These are phyloP conservation scores for Citrus cavaleriei DNA, from an alignment of 345 rosid genomes.

Conservation along the genomic window DNA sequence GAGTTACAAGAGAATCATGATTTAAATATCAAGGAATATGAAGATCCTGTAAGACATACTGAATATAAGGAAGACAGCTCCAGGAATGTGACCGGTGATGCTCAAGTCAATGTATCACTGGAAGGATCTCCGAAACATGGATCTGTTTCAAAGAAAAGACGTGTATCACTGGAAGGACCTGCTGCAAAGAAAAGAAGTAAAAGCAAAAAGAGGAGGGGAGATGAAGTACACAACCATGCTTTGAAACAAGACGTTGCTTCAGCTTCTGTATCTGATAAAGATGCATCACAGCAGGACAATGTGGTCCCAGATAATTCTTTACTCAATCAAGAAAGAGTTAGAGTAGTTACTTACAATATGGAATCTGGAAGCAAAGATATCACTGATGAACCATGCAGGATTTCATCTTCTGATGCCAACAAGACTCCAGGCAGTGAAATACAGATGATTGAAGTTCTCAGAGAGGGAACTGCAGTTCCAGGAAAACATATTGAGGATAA, in stretches of 20 bases:
- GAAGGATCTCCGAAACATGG: conserved; percentile 13
- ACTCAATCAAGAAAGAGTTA: conserved; percentile 1
- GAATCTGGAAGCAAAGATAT: neutral
- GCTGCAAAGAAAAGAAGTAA: neutral
- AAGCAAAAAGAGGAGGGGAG: conserved; percentile 13
- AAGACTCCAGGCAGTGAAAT: neutral
- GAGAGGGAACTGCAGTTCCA: conserved; percentile 10
- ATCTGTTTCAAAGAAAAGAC: conserved; percentile 17
- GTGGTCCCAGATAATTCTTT: neutral
- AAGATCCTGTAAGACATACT: conserved; percentile 7
- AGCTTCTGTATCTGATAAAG: conserved; percentile 1
- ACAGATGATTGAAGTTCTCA: neutral
- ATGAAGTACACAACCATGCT: conserved; percentile 14
- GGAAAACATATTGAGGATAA: conserved; percentile 3
- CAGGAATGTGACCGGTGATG: conserved; percentile 4
- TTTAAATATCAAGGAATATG: neutral
- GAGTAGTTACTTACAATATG: conserved; percentile 8
- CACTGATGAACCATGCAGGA: neutral
- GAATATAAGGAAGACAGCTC: conserved; percentile 8
- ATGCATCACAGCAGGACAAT: conserved; percentile 4
- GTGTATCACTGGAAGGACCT: no score
- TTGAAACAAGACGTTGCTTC: conserved; percentile 13
- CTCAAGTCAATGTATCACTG: neutral
- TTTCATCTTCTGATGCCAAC: conserved; percentile 12
- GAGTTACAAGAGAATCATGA: conserved; percentile 11